Evolutionary conservation across 2,329 filamentous ascomycete genomes (phyloP), one percentile per base, ranked within the genome.

Genomic region (Ascochyta koolunga): DNA sequence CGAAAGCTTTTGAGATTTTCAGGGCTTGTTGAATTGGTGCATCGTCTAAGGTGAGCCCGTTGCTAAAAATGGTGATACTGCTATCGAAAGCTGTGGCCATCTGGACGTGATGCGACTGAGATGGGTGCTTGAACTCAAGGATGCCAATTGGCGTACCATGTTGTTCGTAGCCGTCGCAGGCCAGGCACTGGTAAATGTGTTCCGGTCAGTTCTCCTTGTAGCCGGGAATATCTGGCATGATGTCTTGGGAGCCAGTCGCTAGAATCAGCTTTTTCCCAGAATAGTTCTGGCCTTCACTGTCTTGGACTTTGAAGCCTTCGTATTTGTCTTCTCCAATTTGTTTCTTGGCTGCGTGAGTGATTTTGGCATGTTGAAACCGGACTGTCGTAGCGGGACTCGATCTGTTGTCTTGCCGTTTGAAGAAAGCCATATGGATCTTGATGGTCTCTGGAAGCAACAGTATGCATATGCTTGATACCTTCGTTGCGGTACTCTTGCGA

Each of bases 151-250:
- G 61, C 2, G 60, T 61, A 1, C 80, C 82, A 13, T 79, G 76
- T 44, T 86, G 81, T 57, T 87, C 84, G 64, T 78, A 86, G 4
- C 84, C 84, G 58, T 86, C 78, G 67, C 83, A 87, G 61, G 82
- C 85, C 1, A 86, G 76, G 59, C 83, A 87, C 61, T 86, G 83
- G 59, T 83, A 86, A 29, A 71, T 69, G 33, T 71, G 68, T 5
- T 32, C 19, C 0, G 68, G 65, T 83, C 83, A 88, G 49, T 80
- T 81, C 35, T 85, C 80, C 0, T 59, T 73, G 56, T 83, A 87
- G 0, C 85, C 85, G 1, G 33, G 22, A 15, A 86, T 80, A 13
- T 80, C 74, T 0, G 80, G 81, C 27, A 81, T 64, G 0, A 83
- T 59, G 58, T 88, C 85, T 21, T 64, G 68, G 0, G 82, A 75